phyloP scores from a whole-genome alignment of 2,329 filamentous ascomycete species.

The Trichoderma guizhouense region DNA sequence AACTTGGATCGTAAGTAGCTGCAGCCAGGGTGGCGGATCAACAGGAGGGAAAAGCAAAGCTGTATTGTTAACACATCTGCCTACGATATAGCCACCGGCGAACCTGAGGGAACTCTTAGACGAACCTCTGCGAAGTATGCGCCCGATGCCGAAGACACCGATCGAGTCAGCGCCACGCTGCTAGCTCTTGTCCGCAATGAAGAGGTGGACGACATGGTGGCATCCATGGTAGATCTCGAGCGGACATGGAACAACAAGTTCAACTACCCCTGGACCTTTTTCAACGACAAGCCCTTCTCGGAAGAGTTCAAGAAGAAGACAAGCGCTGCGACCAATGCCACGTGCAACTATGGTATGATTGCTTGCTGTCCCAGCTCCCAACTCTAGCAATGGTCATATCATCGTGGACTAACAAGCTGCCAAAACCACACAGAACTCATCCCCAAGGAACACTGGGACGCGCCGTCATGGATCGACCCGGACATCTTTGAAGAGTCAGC shows the following conservation, averaged over 20 bases:
- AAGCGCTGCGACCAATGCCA: conserved; percentile 77
- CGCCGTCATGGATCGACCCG: conserved; percentile 87
- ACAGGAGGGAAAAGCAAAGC: not conserved
- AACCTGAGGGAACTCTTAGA: conserved; percentile 74
- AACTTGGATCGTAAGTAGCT: conserved; percentile 73
- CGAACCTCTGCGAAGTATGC: conserved; percentile 75
- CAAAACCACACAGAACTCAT: conserved; percentile 62
- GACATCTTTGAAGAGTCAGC: conserved; percentile 83
- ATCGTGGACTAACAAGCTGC: conserved; percentile 18
- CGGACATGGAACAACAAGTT: conserved; percentile 97
- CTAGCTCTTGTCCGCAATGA: conserved; percentile 89
- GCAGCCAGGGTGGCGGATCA: not conserved
- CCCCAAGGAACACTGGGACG: conserved; percentile 91
- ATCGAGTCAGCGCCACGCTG: conserved; percentile 89
- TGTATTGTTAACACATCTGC: conserved; percentile 19
- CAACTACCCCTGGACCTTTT: conserved; percentile 99
- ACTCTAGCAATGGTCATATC: not conserved
- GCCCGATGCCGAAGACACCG: conserved; percentile 68
- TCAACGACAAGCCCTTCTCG: conserved; percentile 92
- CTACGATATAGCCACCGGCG: conserved; percentile 63
- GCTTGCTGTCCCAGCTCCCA: not conserved
- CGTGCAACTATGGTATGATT: conserved; percentile 65
- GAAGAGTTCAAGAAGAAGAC: conserved; percentile 90
- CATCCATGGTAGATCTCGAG: conserved; percentile 88
- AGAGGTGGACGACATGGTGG: conserved; percentile 78